A percentile compares a stretch with the other conserved stretches of the same genome.
Conservation (phyloP, 257 asterid species). For the Fraxinus excelsior region DNA sequence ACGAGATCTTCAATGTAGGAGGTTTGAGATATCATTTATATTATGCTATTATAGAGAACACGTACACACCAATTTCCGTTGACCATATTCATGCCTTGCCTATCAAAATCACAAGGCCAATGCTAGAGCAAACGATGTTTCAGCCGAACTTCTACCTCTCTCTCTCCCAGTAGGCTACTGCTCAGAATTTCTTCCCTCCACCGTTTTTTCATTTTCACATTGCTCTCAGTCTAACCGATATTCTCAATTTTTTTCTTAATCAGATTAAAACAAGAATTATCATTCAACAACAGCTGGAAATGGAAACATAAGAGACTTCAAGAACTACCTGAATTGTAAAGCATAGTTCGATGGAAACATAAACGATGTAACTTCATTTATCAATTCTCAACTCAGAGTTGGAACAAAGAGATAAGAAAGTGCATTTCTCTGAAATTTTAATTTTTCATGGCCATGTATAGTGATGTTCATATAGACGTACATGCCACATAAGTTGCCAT, state of each 20-base stretch:
- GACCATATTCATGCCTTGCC: neutral
- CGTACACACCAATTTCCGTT: neutral
- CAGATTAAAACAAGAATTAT: neutral
- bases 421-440: neutral
- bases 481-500: neutral
- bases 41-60: neutral
- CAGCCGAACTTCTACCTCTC: neutral
- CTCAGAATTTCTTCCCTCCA: neutral
- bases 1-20: no score
- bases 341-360: neutral
- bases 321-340: neutral
- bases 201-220: neutral
- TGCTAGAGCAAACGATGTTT: neutral
- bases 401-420: neutral
- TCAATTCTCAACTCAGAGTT: slow-evolving; percentile 10
- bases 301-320: neutral
- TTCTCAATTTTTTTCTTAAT: neutral
- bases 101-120: neutral
- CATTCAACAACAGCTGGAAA: neutral
- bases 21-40: no score
- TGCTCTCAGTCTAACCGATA: neutral
- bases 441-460: neutral
- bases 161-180: no score
- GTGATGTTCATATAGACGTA: neutral
- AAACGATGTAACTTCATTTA: neutral